These are phyloP conservation scores for Boletus barrowsii DNA, from an alignment of 768 basidiomycete species.

Conservation along the genomic window DNA sequence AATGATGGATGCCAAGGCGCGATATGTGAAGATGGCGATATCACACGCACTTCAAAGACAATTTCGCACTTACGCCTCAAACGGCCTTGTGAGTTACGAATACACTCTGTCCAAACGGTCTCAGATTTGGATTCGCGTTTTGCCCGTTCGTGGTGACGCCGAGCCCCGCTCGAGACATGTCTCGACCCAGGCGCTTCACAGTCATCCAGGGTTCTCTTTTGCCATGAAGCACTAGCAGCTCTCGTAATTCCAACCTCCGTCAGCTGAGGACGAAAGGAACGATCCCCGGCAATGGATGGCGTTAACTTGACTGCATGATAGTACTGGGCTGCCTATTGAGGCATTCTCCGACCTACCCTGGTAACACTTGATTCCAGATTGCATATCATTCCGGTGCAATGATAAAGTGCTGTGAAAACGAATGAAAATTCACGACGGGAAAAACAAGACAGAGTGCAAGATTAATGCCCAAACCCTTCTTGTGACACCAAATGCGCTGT, in stretches of 20 bases:
- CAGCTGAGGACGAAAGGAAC: slow-evolving; percentile 5
- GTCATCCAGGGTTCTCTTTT: background rate
- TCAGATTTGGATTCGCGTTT: no score
- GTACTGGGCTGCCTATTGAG: no score
- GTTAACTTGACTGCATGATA: no score
- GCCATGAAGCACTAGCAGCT: background rate
- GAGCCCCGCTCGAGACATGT: no score
- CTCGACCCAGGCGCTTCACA: no score
- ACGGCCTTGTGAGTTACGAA: no score
- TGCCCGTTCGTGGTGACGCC: no score
- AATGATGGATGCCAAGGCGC: no score
- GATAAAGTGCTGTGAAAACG: slow-evolving; percentile 3
- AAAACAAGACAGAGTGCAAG: slow-evolving; percentile 16
- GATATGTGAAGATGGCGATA: no score
- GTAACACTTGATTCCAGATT: background rate
- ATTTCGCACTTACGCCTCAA: no score
- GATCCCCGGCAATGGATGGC: background rate
- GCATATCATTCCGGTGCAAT: background rate
- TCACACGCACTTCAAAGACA: no score
- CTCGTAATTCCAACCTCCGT: slow-evolving; percentile 8
- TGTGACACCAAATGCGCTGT: slow-evolving; percentile 7
- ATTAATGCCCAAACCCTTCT: slow-evolving; percentile 21
- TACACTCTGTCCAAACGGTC: no score
- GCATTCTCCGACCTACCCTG: background rate
- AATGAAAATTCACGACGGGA: slow-evolving; percentile 16